Percentiles rank a stretch among this genome's conserved stretches.
phyloP scores from a whole-genome alignment of 2,329 filamentous ascomycete species.

The Microthyrium microscopicum region DNA sequence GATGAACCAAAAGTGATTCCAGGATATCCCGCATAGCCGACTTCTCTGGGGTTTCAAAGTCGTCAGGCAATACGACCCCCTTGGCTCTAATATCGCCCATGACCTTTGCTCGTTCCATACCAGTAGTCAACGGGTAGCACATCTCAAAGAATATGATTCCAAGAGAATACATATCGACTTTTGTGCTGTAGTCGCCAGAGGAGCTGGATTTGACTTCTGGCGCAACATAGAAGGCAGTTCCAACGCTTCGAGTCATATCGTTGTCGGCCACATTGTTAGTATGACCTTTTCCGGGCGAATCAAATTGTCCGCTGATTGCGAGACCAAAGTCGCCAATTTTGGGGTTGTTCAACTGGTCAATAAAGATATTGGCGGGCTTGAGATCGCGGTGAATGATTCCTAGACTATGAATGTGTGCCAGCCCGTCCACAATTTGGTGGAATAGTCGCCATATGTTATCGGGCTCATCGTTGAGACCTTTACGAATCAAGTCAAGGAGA shows the following conservation, averaged over 20 bases:
- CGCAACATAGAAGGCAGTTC: constrained; percentile 81
- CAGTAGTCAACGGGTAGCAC: constrained; percentile 49
- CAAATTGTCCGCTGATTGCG: constrained; percentile 73
- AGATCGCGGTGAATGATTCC: constrained; percentile 92
- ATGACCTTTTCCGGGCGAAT: too few species aligned
- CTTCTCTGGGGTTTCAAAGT: constrained; percentile 56
- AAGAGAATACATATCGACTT: constrained; percentile 97
- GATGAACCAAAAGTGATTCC: constrained; percentile 62
- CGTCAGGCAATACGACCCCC: constrained; percentile 50
- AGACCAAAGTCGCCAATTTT: constrained; percentile 95
- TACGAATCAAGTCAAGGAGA: constrained; percentile 69
- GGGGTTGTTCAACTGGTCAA: constrained; percentile 75
- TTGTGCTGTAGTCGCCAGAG: constrained; percentile 68
- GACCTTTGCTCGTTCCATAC: constrained; percentile 47
- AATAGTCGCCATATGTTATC: constrained; percentile 82
- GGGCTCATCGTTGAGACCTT: constrained; percentile 54
- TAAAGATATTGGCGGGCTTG: constrained; percentile 96
- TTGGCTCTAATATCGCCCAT: constrained; percentile 53
- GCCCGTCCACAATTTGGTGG: constrained; percentile 75
- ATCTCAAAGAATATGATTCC: constrained; percentile 98
- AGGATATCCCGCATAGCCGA: constrained; percentile 60
- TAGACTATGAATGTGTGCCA: constrained; percentile 76
- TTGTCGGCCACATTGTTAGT: constrained; percentile 36
- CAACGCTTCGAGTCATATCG: constrained; percentile 54
- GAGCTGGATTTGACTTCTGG: constrained; percentile 71